Evolutionary conservation across 2,329 filamentous ascomycete species (phyloP), one percentile per base, ranked within the genome.

Genomic region (Aspergillus calidoustus): DNA sequence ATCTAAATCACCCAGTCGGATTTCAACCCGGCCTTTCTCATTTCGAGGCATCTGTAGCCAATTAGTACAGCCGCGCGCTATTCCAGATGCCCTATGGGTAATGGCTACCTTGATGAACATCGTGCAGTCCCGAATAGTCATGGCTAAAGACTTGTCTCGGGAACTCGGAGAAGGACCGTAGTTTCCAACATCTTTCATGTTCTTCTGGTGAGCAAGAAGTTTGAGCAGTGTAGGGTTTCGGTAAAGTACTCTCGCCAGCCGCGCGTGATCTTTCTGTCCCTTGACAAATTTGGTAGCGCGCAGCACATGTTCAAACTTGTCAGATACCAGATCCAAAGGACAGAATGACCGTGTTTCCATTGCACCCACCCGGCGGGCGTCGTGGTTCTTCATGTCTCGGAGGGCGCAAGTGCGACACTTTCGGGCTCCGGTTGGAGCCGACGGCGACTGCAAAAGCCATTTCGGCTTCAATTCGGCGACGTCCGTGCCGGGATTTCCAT

Each of bases 381-480:
- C 63, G 67, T 75, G 57, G 74, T 82, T 78, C 61, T 82, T 81
- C 77, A 80, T 79, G 31, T 81, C 81, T 51, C 81, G 72, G 67
- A 85, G 63, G 79, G 91, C 91, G 73, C 91, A 95, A 44, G 89
- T 92, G 34, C 91, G 87, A 77, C 91, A 95, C 54, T 90, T 83
- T 54, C 81, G 84, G 46, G 90, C 85, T 30, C 79, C 76, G 0
- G 72, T 28, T 1, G 91, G 91, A 0, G 91, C 91, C 43, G 86
- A 87, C 4, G 89, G 90, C 2, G 91, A 93, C 73, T 93, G 91
- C 8, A 83, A 79, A 28, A 95, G 84, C 91, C 91, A 95, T 77
- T 95, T 95, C 15, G 91, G 91, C 74, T 95, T 95, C 77, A 94
- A 90, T 73, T 94, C 90, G 59, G 91, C 79, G 34, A 90, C 72